Base-by-base conservation (phyloP, 768 basidiomycete genomes). In the Mycena rebaudengoi region DNA sequence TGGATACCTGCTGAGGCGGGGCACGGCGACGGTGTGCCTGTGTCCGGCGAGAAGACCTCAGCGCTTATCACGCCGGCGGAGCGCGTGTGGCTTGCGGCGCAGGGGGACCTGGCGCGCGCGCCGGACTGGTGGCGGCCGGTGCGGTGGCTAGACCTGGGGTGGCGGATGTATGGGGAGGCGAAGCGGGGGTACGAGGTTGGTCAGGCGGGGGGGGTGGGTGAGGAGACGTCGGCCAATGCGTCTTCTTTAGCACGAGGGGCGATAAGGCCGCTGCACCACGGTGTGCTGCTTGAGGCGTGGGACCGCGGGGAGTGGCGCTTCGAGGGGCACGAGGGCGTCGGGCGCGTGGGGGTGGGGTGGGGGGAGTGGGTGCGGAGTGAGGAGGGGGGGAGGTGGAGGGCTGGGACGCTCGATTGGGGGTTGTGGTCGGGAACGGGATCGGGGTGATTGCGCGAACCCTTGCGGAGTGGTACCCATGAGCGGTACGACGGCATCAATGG, bases 251-350 rank as follows among this genome's bases (percentile, higher is more conserved):
- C n/a, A n/a, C n/a, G n/a, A n/a, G n/a, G n/a, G n/a, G 23, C 18
- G 41, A 12, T 64, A 4, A 30, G 62, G 8, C 62, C 56, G 41
- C 30, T 64, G 43, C 30, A 64, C 44, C 63, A 64, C 16, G 51
- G 56, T 0, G 44, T 53, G 28, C 51, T 59, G 28, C 44, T 49
- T 8, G 25, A 8, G 1, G 57, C 63, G n/a, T 64, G 57, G 63
- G 63, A 64, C 25, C 20, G 14, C 7, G 63, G 63, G 35, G 63
- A 64, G 56, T 64, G 57, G 63, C 56, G 63, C 0, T 64, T 64
- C 13, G 1, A 18, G 3, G 60, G 49, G 41, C 56, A 59, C 18
- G 62, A 64, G 50, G 0, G 12, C 2, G 41, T 64, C 2, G 62
- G 62, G 25, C 7, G 50, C 10, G 55, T 37, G 11, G 62, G 50